Conservation (phyloP, 2,329 filamentous ascomycete genomes). For the Aspergillus aculeatinus region DNA sequence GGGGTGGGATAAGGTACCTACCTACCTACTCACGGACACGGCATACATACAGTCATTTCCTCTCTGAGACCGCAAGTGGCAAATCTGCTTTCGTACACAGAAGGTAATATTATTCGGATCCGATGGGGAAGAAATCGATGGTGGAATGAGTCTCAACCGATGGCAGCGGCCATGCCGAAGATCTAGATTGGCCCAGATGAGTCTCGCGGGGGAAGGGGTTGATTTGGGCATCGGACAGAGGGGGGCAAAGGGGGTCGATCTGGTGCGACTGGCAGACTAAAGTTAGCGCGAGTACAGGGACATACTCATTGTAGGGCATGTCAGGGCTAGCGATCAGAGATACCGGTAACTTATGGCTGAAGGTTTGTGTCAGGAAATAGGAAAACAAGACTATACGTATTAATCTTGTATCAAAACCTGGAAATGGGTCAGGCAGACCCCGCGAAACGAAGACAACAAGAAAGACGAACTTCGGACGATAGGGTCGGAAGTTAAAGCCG, state of each 20-base stretch:
- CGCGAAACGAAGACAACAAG: no score
- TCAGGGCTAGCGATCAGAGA: not conserved
- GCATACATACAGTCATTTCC: no score
- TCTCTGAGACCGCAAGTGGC: not conserved
- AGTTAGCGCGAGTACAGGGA: not conserved
- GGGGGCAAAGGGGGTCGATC: not conserved
- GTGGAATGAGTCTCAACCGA: not conserved
- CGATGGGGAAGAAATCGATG: not conserved
- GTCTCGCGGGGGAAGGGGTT: not conserved
- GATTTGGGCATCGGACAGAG: not conserved
- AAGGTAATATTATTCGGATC: not conserved
- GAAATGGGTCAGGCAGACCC: not conserved
- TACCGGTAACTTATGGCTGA: not conserved
- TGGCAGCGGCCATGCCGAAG: conserved; percentile 5
- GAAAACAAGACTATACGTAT: not conserved
- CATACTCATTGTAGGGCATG: not conserved
- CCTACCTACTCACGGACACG: no score
- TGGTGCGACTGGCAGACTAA: not conserved
- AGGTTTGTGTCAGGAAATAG: no score
- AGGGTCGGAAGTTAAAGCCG: conserved; percentile 1
- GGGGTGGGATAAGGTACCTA: no score
- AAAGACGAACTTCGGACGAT: not conserved
- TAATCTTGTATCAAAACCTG: not conserved
- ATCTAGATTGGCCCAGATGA: conserved; percentile 9
- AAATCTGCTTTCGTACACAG: not conserved